Evolutionary conservation across 768 basidiomycete species (phyloP).

Genomic region (Tephrocybe rancida): DNA sequence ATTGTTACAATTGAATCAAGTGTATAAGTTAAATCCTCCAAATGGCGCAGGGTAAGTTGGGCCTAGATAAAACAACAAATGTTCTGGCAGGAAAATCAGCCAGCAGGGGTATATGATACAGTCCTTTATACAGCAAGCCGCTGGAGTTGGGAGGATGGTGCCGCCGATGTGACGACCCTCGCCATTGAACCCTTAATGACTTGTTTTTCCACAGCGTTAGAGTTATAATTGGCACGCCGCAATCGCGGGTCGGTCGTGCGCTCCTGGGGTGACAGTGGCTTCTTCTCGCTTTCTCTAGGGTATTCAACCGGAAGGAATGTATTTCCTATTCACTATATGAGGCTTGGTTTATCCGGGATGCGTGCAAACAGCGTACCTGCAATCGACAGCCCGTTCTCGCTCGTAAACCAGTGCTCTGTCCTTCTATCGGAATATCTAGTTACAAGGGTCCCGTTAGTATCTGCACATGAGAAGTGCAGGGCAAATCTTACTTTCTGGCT

Average conservation of each 20-base stretch:
- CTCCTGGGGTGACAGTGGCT: slow-evolving; percentile 19
- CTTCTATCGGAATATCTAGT: slow-evolving; percentile 64
- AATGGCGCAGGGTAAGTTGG: not conserved
- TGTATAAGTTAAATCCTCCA: not conserved
- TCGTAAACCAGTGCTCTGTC: slow-evolving; percentile 64
- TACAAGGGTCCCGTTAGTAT: not conserved
- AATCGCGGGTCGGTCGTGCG: slow-evolving; percentile 37
- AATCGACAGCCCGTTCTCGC: slow-evolving; percentile 59
- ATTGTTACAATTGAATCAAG: not conserved
- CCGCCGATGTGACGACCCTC: slow-evolving; percentile 41
- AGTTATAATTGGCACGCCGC: slow-evolving; percentile 39
- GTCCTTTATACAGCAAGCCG: slow-evolving; percentile 21
- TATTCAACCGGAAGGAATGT: slow-evolving; percentile 18
- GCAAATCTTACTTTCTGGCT: slow-evolving; percentile 53
- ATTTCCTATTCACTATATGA: slow-evolving; percentile 8
- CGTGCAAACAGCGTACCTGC: slow-evolving; percentile 39
- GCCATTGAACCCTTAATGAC: slow-evolving; percentile 58
- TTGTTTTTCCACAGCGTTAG: slow-evolving; percentile 47
- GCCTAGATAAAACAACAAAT: not conserved
- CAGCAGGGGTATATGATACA: not conserved
- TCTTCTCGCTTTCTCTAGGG: slow-evolving; percentile 27
- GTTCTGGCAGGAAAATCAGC: not conserved
- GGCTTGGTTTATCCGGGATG: not conserved
- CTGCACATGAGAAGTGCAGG: slow-evolving; percentile 1
- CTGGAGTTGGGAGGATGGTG: slow-evolving; percentile 21